Conservation (phyloP, 805 yeast genomes). For the Kuraishia piskuri region DNA sequence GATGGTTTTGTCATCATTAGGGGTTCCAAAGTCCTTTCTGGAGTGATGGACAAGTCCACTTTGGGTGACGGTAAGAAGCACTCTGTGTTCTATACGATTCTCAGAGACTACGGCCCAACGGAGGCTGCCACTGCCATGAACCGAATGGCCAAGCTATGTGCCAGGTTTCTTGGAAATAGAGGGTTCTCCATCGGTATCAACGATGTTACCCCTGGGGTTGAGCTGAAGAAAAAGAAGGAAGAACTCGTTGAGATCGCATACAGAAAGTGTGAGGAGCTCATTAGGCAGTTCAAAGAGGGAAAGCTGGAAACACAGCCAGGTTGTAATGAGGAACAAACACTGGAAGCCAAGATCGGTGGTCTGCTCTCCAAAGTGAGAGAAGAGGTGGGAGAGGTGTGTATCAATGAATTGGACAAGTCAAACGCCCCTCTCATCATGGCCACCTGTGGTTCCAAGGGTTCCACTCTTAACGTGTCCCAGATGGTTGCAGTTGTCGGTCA, state of each 20-base stretch:
- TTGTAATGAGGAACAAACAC: slow-evolving; percentile 95
- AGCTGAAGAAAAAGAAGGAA: slow-evolving; percentile 72
- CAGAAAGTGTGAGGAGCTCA: slow-evolving; percentile 83
- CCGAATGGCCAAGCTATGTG: slow-evolving; percentile 98
- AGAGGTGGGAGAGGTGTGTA: slow-evolving; percentile 98
- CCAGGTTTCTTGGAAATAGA: slow-evolving; percentile 86
- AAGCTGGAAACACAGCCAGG: slow-evolving; percentile 97
- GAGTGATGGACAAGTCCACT: slow-evolving; percentile 94
- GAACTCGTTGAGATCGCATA: slow-evolving; percentile 86
- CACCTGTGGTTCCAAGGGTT: slow-evolving; percentile 98
- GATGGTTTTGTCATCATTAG: slow-evolving; percentile 91
- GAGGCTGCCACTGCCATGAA: slow-evolving; percentile 97
- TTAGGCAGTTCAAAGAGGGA: slow-evolving; percentile 69
- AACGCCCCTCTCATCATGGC: slow-evolving; percentile 99
- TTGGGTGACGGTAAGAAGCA: slow-evolving; percentile 98
- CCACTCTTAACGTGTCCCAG: slow-evolving; percentile 94
- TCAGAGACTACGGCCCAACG: slow-evolving; percentile 94
- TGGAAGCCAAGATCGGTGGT: slow-evolving; percentile 97
- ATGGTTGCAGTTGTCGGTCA: slow-evolving; percentile 99
- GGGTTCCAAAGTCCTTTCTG: slow-evolving; percentile 82
- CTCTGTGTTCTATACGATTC: slow-evolving; percentile 89
- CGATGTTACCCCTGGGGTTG: slow-evolving; percentile 90
- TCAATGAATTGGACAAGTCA: slow-evolving; percentile 76
- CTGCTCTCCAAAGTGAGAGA: slow-evolving; percentile 94
- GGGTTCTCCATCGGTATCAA: slow-evolving; percentile 97